Base-by-base conservation (phyloP, 192 early-diverging fungal species). In the Spizellomyces sp. region DNA sequence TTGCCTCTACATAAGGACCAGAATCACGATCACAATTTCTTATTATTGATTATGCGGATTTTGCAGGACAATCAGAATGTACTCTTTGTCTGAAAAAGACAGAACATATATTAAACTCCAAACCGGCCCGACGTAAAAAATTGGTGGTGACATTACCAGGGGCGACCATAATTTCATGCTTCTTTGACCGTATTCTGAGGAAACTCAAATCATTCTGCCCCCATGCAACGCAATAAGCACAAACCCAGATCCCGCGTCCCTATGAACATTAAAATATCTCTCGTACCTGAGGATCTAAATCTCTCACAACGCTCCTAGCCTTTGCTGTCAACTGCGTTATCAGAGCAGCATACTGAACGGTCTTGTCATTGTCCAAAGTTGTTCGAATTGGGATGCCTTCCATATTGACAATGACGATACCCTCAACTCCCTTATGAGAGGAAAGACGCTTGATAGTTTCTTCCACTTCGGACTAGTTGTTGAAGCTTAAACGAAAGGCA, bases 131-230 rank as follows among this genome's bases (percentile, higher is more conserved):
- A 4, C n/a, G 5, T 22, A 56, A n/a, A 56, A 19, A n/a, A 71
- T n/a, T n/a, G 27, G 27, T 36, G 27, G 27, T 36, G 21, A 22
- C 15, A 69, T 69, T 83, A 93, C 91, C 93, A 62, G 95, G 94
- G 9, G 93, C 92, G 14, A 98, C 87, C 94, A 98, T 96, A 57
- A 98, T 92, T 75, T 98, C 96, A 77, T 97, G 93, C 71, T 94
- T 94, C 80, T 93, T 96, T 22, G 94, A 94, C 44, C 96, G 83
- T 58, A 98, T 90, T 63, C 96, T 86, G 64, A 98, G 68, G 73
- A 98, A 98, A 6, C 93, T 95, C 64, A 98, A 77, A 55, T 97
- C 96, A 73, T 98, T 95, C 90, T 95, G 70, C 42, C 19, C 15
- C 42, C 54, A 52, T 43, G 15, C 14, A 21, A 63, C 22, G 8